Conservation (phyloP, 2,329 filamentous ascomycete genomes). For the Xylariaceae sp. region DNA sequence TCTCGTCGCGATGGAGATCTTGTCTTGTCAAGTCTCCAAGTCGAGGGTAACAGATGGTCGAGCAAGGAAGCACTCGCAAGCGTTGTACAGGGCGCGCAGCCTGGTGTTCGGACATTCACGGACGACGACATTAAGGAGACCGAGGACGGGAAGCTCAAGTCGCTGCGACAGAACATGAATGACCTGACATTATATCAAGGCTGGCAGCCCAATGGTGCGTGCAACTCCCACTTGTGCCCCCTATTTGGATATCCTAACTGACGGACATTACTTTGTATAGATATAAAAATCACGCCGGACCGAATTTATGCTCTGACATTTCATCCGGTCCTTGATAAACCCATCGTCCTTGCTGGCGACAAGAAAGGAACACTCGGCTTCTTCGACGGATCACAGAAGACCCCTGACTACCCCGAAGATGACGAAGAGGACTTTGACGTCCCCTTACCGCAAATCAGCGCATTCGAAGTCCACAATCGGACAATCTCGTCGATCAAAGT, state of each 20-base stretch:
- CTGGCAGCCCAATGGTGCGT: conserved; percentile 71
- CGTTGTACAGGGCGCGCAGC: conserved; percentile 62
- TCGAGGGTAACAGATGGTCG: conserved; percentile 74
- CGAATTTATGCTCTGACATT: conserved; percentile 82
- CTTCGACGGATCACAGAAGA: conserved; percentile 77
- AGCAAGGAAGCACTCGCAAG: conserved; percentile 60
- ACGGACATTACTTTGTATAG: conserved; percentile 37
- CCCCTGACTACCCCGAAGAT: conserved; percentile 45
- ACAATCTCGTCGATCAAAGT: conserved; percentile 85
- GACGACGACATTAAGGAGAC: conserved; percentile 79
- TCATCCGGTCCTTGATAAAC: conserved; percentile 80
- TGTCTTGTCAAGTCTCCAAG: conserved; percentile 68
- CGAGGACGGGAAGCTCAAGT: conserved; percentile 67
- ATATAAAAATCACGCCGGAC: conserved; percentile 87
- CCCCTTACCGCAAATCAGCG: conserved; percentile 73
- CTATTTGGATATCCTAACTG: neutral
- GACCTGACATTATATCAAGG: conserved; percentile 73
- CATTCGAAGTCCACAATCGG: conserved; percentile 82
- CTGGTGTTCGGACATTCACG: conserved; percentile 78
- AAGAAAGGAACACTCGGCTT: conserved; percentile 88
- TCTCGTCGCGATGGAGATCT: conserved; percentile 52
- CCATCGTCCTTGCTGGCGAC: conserved; percentile 87
- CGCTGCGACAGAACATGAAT: conserved; percentile 70
- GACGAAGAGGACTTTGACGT: conserved; percentile 64
- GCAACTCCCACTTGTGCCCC: neutral